These are phyloP conservation scores for Poa annua DNA, from an alignment of 176 grass and related monocot genomes.

Conservation along the genomic window DNA sequence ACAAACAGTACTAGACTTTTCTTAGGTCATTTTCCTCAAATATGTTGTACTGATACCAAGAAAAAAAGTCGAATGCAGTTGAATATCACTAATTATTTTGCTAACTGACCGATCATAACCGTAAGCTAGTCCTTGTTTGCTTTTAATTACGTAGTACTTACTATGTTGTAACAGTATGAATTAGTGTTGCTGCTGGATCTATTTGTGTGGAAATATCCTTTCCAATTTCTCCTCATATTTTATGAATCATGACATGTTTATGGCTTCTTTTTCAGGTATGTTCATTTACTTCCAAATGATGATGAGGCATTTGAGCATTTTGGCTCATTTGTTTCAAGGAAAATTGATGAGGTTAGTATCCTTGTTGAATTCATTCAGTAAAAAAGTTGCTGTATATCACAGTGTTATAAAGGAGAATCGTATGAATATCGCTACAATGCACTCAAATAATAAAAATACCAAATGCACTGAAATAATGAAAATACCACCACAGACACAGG, in stretches of 20 bases:
- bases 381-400: not conserved
- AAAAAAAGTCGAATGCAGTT: slow-evolving; percentile 1
- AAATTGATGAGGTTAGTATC: slow-evolving; percentile 80
- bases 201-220: slow-evolving; percentile 18
- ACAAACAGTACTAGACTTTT: not conserved
- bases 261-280: slow-evolving; percentile 64
- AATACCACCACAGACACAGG: not conserved
- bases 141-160: slow-evolving; percentile 16
- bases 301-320: slow-evolving; percentile 95
- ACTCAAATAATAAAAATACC: slow-evolving; percentile 33
- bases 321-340: slow-evolving; percentile 77
- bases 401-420: not conserved
- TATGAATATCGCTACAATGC: not conserved
- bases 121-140: slow-evolving; percentile 24
- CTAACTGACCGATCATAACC: not conserved
- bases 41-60: not conserved
- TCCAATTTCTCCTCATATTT: slow-evolving; percentile 14
- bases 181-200: slow-evolving; percentile 24
- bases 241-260: slow-evolving; percentile 13
- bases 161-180: not conserved
- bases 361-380: slow-evolving; percentile 3
- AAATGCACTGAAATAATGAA: slow-evolving; percentile 23
- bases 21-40: slow-evolving; percentile 2
- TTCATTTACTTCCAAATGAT: slow-evolving; percentile 93
- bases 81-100: slow-evolving; percentile 3